phyloP scores from a whole-genome alignment of 352 stramenopile species.

The Globisporangium uncinulatum region DNA sequence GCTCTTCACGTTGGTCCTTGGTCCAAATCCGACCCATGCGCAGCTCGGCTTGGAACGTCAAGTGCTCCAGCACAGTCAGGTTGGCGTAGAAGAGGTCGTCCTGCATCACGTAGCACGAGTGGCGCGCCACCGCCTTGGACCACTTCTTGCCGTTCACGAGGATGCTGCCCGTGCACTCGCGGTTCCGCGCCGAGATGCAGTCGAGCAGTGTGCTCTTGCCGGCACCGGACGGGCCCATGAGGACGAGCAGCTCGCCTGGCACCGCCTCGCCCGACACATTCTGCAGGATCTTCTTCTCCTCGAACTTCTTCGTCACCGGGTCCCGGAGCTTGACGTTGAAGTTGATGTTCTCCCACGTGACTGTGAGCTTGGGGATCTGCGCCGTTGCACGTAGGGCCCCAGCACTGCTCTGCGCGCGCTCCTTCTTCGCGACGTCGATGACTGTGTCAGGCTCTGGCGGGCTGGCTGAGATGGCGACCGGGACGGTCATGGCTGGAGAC shows the following conservation, averaged over 20 bases:
- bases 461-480: background rate
- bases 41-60: constrained; percentile 76
- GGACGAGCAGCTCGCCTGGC: constrained; percentile 23
- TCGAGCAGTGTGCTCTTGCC: constrained; percentile 37
- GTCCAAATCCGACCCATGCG: constrained; percentile 33
- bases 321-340: constrained; percentile 24
- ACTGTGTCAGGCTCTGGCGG: background rate
- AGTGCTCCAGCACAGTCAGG: constrained; percentile 79
- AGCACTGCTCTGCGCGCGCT: constrained; percentile 23
- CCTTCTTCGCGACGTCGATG: constrained; percentile 13
- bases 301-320: constrained; percentile 16
- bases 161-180: constrained; percentile 40
- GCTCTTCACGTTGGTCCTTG: constrained; percentile 14
- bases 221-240: constrained; percentile 36
- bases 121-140: constrained; percentile 19
- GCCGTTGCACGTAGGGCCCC: constrained; percentile 16
- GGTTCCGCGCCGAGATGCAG: constrained; percentile 35
- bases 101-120: constrained; percentile 69
- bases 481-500: background rate
- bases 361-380: constrained; percentile 22
- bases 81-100: constrained; percentile 84
- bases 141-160: constrained; percentile 48
- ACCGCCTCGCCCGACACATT: constrained; percentile 27
- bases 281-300: constrained; percentile 37
- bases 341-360: constrained; percentile 28